Base-by-base conservation (phyloP, 495 filamentous ascomycete species). In the Haplographium delicatum region DNA sequence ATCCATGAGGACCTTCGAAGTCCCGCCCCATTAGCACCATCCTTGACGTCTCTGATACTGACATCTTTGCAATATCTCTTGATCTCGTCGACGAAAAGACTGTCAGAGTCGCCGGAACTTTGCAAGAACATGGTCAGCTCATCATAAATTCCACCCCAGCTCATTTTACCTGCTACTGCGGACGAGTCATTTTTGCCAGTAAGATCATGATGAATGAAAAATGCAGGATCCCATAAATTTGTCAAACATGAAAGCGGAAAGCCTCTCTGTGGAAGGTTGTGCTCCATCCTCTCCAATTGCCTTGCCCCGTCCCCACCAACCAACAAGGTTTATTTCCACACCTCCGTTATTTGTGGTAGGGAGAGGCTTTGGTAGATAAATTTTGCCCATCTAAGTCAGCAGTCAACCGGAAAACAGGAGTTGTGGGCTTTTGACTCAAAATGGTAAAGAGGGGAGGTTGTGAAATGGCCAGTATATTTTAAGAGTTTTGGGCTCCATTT, bases 151-250 rank as follows among this genome's bases (percentile, higher is more conserved):
- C 30, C 1, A 2, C 31, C 44, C 28, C 9, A 24, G 1, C 16
- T 38, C 11, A 16, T 23, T 16, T 13, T 37, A 1, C 4, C 1
- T 1, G 35, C 44, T 1, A 47, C 30, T 10, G 44, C 44, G 0
- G 44, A 20, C 0, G 16, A 4, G 10, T 47, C 44, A 24, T 47
- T 31, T 20, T 47, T 47, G 3, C 44, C 44, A 13, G 22, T 26
- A 7, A 47, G 16, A 5, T 35, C 33, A 22, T 47, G 44, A 20
- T 47, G 33, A 5, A 15, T 37, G 44, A 37, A 38, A 23, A 47
- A 47, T 9, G 15, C 20, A 4, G n/a, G 10, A 34, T 28, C 11
- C 44, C 44, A 47, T 1, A 15, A 28, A 11, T 47, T 47, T 37
- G 11, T n/a, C 18, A 47, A 47, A 23, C 44, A 47, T 13, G 11